Base-by-base conservation (phyloP, 2,329 filamentous ascomycete species). In the Fusarium drepaniforme region DNA sequence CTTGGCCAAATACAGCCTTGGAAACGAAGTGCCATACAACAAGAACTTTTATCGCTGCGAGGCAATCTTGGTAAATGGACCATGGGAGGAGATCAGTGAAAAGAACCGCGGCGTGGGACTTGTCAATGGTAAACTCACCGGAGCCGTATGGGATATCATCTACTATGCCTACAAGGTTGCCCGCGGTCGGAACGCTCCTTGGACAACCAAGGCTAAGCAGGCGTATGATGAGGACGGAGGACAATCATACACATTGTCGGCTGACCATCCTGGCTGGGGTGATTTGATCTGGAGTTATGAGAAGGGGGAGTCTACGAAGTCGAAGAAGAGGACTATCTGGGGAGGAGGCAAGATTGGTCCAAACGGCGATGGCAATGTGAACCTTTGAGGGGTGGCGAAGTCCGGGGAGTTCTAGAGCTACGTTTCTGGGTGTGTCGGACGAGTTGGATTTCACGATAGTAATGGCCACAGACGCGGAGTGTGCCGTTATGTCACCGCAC, bases 1-100 rank as follows among this genome's bases (percentile, higher is more conserved):
- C 68, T 71, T 79, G 1, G 84, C 83, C n/a, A 81, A 81, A 44
- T 85, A 81, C 66, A 85, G 84, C 30, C 74, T 85, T 1, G 80
- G 81, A 21, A 62, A 82, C 5, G 78, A 74, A 0, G 83, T 85
- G 0, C 58, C 73, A 0, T 85, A 83, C 46, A 81, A 85, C 53
- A 81, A 79, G 4, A 79, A 75, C 8, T 84, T 80, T 67, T 83
- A 80, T 42, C 79, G 84, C 1, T 85, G 84, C 60, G 84, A 85
- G 66, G 83, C 83, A 0, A 77, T 85, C 1, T 74, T 85, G 18
- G 80, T 85, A 5, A 81, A 82, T 64, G 84, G 83, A 0, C 84
- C 84, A 9, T 85, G 84, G 83, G 65, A 40, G 3, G 42, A 66
- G 30, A 59, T 61, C 1, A 66, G 62, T 3, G 28, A 59, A 15